Base-by-base conservation (phyloP, 2,329 filamentous ascomycete species). In the Scorias spongiosa region DNA sequence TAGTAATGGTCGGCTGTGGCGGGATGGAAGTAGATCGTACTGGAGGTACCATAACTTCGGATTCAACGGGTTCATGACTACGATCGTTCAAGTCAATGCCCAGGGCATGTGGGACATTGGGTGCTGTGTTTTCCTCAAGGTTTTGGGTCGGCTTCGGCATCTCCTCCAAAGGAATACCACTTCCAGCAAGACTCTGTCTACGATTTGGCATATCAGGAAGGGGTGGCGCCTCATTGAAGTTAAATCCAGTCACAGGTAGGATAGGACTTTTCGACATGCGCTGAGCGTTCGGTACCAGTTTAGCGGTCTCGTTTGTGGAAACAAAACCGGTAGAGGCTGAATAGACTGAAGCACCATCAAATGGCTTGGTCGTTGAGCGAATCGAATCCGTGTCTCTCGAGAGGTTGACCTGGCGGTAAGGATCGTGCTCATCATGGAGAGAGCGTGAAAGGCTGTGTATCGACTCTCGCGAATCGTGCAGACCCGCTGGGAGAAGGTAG, bases 401-500 rank as follows among this genome's bases (percentile, higher is more conserved):
- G 46, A 76, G 65, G 29, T 68, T 65, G 12, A 76, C 72, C 0
- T 70, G 72, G 42, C 85, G 78, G 64, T 95, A 96, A 30, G 87
- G 89, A 61, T 95, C 89, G 54, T 93, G 82, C 43, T 80, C 75
- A 51, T 78, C 74, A 45, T 78, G 73, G 39, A 89, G 73, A 2
- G 80, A 81, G 43, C 82, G 79, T 20, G 87, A 84, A 51, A 96
- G 70, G 2, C 87, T 93, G 61, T 88, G 80, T 49, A 96, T 70
- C 5, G 89, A 95, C 52, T 94, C 87, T 39, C 78, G 76, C 1
- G 89, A 95, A 56, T 76, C 72, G 37, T 91, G 78, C 15, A 89
- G 58, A 44, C 77, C 79, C 1, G 84, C 84, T 4, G 91, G 88
- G n/a, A 96, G 72, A n/a, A 98, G 74, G 60, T 96, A 98, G 2